Evolutionary conservation across 805 yeast genomes (phyloP).

Genomic region (Sporopachydermia lactativora): DNA sequence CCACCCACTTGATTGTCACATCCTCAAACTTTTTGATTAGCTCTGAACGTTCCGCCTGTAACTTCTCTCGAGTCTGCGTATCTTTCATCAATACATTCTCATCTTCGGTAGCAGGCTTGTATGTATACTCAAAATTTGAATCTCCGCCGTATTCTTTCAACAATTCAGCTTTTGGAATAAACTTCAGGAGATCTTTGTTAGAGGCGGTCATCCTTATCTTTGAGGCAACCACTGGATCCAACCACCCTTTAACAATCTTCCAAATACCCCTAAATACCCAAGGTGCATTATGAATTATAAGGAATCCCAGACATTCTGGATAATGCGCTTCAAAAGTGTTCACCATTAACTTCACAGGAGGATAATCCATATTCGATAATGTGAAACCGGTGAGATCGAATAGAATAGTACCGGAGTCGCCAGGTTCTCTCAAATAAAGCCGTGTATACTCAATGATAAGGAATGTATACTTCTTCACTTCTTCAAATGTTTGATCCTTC

Average conservation of each 20-base stretch:
- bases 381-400: conserved; percentile 83
- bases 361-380: conserved; percentile 85
- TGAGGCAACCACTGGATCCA: conserved; percentile 91
- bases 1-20: conserved; percentile 70
- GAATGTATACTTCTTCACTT: conserved; percentile 62
- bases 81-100: conserved; percentile 37
- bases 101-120: conserved; percentile 43
- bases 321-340: conserved; percentile 90
- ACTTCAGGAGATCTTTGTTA: conserved; percentile 49
- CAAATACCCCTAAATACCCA: conserved; percentile 94
- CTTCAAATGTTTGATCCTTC: conserved; percentile 51
- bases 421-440: conserved; percentile 55
- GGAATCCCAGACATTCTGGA: conserved; percentile 81
- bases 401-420: conserved; percentile 68
- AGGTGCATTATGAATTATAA: conserved; percentile 88
- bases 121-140: conserved; percentile 42
- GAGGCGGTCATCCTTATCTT: conserved; percentile 76
- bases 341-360: conserved; percentile 80
- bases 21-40: conserved; percentile 41
- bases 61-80: conserved; percentile 29
- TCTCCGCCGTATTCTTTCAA: conserved; percentile 70
- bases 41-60: conserved; percentile 38
- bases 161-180: conserved; percentile 43
- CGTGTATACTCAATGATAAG: conserved; percentile 73
- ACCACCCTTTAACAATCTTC: conserved; percentile 86